Evolutionary conservation across 202 grass and related monocot species (phyloP).

Genomic region (Sporobolus alterniflorus): DNA sequence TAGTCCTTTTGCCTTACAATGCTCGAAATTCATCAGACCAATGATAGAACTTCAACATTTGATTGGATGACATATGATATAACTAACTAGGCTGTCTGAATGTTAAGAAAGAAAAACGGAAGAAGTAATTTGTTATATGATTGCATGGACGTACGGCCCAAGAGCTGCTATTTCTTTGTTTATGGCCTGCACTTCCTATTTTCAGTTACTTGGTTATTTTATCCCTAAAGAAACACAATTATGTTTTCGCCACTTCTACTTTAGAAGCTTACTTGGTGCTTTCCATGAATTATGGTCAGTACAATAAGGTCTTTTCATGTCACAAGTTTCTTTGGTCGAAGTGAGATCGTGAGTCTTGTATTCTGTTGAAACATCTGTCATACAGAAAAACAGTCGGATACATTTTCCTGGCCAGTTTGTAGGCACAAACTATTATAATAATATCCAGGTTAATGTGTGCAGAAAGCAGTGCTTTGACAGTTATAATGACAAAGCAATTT

Average conservation of each 20-base stretch:
- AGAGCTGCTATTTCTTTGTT: neutral
- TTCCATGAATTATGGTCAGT: neutral
- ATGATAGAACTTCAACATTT: neutral
- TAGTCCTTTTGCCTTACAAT: neutral
- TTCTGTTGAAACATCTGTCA: neutral
- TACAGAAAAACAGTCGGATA: conserved; percentile 3
- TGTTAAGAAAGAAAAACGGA: neutral
- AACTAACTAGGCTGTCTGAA: neutral
- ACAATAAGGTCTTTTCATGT: neutral
- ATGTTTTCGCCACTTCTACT: no score
- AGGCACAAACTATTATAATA: neutral
- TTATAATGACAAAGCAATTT: conserved; percentile 13
- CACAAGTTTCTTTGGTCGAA: neutral
- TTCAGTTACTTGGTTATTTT: neutral
- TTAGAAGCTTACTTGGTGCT: neutral
- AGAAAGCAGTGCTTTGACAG: conserved; percentile 3
- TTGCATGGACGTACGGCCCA: neutral
- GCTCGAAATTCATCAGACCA: neutral
- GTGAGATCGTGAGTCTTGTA: neutral
- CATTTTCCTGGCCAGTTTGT: neutral
- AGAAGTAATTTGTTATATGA: neutral
- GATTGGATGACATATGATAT: neutral
- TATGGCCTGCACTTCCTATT: neutral
- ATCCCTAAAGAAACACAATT: neutral
- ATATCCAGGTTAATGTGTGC: neutral